Base-by-base conservation (phyloP, 768 basidiomycete genomes). In the Mycena maculata region DNA sequence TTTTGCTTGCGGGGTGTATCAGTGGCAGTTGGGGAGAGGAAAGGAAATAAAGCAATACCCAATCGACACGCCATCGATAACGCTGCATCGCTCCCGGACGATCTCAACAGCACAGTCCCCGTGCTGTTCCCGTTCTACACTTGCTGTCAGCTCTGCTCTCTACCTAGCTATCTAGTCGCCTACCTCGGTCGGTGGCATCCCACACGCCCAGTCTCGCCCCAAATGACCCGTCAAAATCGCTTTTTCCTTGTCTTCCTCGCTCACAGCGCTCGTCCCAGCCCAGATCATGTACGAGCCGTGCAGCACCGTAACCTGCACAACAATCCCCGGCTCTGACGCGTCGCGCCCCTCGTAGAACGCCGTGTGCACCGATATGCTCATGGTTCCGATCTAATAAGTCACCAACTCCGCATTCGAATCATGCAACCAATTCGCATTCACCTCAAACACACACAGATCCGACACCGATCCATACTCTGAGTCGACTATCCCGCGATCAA, bases 261-360 rank as follows among this genome's bases (percentile, higher is more conserved):
- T 52, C 42, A 79, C 80, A 28, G 86, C 85, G 22, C 87, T 88
- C n/a, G 78, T 81, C 1, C 93, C 92, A 33, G 90, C 81, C 93
- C 93, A 95, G 56, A 95, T 73, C 92, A 95, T 93, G 78, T 90
- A 93, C 61, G 91, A 90, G 71, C 88, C 88, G 52, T 87, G 86
- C 60, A 95, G 77, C 66, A 79, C 79, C 48, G 89, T 93, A 66
- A 91, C 80, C 68, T 92, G 90, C 61, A 95, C 79, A 20, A 81
- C 89, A 44, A 93, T 81, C 48, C 85, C 83, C 18, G 90, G 89
- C 52, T 86, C 75, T 20, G 84, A 81, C 49, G 82, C 77, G 67
- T 88, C 86, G 38, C 81, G 76, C 9, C 89, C 78, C 30, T 83
- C 75, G 64, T 91, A 70, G 71, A 87, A 85, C 59, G 78, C 82